phyloP scores from a whole-genome alignment of 23 red algal genomes.

The Gracilaria vermiculophylla region DNA sequence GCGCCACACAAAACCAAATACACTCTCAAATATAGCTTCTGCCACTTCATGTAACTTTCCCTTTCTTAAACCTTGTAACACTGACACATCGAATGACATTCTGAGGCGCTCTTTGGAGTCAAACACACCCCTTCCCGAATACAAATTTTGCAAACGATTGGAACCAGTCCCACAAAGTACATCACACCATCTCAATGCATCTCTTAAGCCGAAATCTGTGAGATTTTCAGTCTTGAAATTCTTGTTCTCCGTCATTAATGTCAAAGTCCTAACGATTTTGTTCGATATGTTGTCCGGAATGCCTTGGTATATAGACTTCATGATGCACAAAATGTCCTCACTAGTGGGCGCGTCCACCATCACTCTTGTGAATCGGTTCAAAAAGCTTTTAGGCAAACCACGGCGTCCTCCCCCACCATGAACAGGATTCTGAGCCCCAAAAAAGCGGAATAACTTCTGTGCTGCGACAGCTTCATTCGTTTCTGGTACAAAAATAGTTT shows the following conservation, averaged over 20 bases:
- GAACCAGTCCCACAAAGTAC: conserved; percentile 13
- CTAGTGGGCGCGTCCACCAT: conserved; percentile 35
- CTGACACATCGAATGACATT: conserved; percentile 43
- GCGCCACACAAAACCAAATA: conserved; percentile 23
- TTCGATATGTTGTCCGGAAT: background rate
- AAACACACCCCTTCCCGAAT: background rate
- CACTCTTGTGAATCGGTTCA: conserved; percentile 89
- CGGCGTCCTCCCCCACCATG: conserved; percentile 75
- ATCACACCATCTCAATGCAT: conserved; percentile 84
- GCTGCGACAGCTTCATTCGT: conserved; percentile 54
- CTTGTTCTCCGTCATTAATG: background rate
- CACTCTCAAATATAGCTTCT: background rate
- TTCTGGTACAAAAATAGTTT: conserved; percentile 76
- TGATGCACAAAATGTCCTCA: conserved; percentile 67
- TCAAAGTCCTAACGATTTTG: conserved; percentile 19
- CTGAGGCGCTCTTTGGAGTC: conserved; percentile 2
- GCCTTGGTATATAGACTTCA: background rate
- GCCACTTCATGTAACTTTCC: background rate
- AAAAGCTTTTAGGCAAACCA: conserved; percentile 77
- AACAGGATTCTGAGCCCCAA: conserved; percentile 94
- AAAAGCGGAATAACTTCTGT: conserved; percentile 67
- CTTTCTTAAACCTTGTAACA: conserved; percentile 35
- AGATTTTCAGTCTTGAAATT: background rate
- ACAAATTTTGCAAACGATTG: background rate
- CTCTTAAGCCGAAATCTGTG: conserved; percentile 71